A percentile compares a stretch with the other conserved stretches of the same genome.
These are phyloP conservation scores for Alternaria panax DNA, from an alignment of 2,329 filamentous ascomycete genomes.

Conservation along the genomic window DNA sequence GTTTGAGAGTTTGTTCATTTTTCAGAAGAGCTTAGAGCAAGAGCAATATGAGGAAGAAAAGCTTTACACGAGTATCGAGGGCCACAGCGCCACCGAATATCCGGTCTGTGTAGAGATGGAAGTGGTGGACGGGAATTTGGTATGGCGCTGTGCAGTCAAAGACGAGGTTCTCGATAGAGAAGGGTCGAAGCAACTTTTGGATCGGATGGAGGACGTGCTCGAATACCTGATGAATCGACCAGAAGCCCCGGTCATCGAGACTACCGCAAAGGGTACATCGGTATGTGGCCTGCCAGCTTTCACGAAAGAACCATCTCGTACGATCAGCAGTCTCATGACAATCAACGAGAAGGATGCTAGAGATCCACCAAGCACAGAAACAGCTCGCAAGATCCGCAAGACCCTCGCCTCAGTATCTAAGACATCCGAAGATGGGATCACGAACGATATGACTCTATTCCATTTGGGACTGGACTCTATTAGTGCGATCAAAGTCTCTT, in stretches of 20 bases:
- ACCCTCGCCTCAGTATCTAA: constrained; percentile 66
- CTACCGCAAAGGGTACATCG: constrained; percentile 61
- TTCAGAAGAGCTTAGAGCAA: constrained; percentile 61
- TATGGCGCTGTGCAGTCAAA: constrained; percentile 78
- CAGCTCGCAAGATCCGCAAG: constrained; percentile 53
- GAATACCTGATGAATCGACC: constrained; percentile 61
- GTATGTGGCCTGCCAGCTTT: constrained; percentile 69
- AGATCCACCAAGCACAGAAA: constrained; percentile 35
- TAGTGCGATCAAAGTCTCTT: constrained; percentile 82
- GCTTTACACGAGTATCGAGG: constrained; percentile 69
- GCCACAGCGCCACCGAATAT: constrained; percentile 77
- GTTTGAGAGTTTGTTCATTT: constrained; percentile 72
- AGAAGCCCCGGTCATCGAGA: constrained; percentile 62
- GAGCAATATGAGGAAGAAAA: constrained; percentile 12
- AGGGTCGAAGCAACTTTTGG: constrained; percentile 62
- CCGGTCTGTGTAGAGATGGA: constrained; percentile 85
- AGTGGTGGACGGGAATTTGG: constrained; percentile 59
- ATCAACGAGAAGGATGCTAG: background rate
- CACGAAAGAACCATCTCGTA: constrained; percentile 29
- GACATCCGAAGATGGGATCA: constrained; percentile 65
- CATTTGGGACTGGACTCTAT: constrained; percentile 91
- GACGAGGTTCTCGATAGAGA: constrained; percentile 58
- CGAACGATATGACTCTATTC: constrained; percentile 72
- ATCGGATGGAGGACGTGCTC: constrained; percentile 67
- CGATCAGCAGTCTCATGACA: background rate